Conservation (phyloP, 2,329 filamentous ascomycete species). For the Ophiognomonia clavigignenti-juglandacearum region DNA sequence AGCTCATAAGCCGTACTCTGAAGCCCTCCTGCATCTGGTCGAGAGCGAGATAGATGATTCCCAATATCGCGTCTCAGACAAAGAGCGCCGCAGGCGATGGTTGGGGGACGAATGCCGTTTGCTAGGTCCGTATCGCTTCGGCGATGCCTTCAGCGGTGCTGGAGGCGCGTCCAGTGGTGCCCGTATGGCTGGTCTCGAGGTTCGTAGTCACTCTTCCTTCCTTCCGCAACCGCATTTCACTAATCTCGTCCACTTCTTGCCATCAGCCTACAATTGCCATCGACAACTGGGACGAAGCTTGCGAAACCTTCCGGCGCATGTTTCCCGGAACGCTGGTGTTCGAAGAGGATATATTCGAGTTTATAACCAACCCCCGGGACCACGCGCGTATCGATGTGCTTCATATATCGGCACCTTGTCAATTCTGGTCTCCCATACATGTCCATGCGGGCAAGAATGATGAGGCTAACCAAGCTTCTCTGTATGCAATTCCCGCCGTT, state of each 20-base stretch:
- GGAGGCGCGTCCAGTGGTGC: constrained; percentile 69
- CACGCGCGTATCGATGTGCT: constrained; percentile 55
- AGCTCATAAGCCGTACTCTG: constrained; percentile 24
- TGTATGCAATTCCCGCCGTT: constrained; percentile 49
- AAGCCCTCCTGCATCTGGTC: constrained; percentile 25
- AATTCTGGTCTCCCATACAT: constrained; percentile 68
- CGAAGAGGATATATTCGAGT: constrained; percentile 41
- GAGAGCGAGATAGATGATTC: constrained; percentile 23
- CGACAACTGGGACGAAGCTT: constrained; percentile 55
- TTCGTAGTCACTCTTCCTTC: neutral
- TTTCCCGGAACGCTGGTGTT: constrained; percentile 44
- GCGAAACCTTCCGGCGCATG: constrained; percentile 52
- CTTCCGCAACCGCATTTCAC: neutral
- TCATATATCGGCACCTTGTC: constrained; percentile 74
- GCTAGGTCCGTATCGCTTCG: constrained; percentile 53
- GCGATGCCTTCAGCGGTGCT: constrained; percentile 68
- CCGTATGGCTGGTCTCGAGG: constrained; percentile 46
- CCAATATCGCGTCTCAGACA: constrained; percentile 20
- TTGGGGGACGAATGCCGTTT: constrained; percentile 17
- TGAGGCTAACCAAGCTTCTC: constrained; percentile 59
- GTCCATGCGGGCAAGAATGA: constrained; percentile 54
- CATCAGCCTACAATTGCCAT: constrained; percentile 52
- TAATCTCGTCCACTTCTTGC: neutral
- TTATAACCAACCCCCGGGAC: constrained; percentile 32
- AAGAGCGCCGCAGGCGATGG: constrained; percentile 30